A percentile compares a stretch with the other conserved stretches of the same genome.
phyloP scores from a whole-genome alignment of 2,329 filamentous ascomycete genomes.

The Helminthosporium solani region DNA sequence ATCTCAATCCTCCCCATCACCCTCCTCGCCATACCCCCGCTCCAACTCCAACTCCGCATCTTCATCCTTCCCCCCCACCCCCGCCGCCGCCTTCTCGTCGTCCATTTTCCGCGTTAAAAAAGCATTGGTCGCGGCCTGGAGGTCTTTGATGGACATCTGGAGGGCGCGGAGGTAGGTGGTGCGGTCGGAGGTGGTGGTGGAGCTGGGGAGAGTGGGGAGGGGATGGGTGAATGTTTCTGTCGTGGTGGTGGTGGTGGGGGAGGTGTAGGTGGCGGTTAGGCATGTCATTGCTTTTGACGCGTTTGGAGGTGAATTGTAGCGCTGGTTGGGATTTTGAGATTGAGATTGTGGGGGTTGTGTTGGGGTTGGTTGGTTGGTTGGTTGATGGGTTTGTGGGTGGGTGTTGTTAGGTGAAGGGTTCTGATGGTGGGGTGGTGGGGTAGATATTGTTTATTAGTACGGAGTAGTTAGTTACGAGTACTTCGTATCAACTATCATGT shows the following conservation, averaged over 20 bases:
- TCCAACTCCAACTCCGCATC: slow-evolving; percentile 49
- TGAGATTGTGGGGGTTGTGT: too few relatives aligned
- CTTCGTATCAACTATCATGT: too few relatives aligned
- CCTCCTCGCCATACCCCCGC: slow-evolving; percentile 84
- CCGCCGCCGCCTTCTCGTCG: slow-evolving; percentile 57
- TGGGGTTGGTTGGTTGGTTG: too few relatives aligned
- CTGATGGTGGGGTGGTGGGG: too few relatives aligned
- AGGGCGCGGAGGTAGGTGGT: slow-evolving; percentile 60
- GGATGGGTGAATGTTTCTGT: slow-evolving; percentile 15
- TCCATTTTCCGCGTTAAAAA: slow-evolving; percentile 73
- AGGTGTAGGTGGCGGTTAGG: slow-evolving; percentile 45
- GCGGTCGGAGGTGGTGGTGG: slow-evolving; percentile 22
- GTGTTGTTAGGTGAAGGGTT: too few relatives aligned
- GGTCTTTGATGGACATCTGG: slow-evolving; percentile 53
- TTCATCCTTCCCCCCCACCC: slow-evolving; percentile 40
- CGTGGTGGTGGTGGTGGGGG: slow-evolving; percentile 13
- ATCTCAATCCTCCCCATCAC: slow-evolving; percentile 55
- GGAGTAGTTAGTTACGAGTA: too few relatives aligned
- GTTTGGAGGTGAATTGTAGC: too few relatives aligned
- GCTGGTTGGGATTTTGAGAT: too few relatives aligned
- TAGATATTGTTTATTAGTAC: too few relatives aligned
- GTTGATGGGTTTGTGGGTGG: too few relatives aligned
- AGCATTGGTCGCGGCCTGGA: slow-evolving; percentile 66
- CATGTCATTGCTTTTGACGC: too few relatives aligned
- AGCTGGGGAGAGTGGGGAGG: slow-evolving; percentile 11